These are phyloP conservation scores for Oryza meyeriana DNA, from an alignment of 176 grass and related monocot genomes.

Conservation along the genomic window DNA sequence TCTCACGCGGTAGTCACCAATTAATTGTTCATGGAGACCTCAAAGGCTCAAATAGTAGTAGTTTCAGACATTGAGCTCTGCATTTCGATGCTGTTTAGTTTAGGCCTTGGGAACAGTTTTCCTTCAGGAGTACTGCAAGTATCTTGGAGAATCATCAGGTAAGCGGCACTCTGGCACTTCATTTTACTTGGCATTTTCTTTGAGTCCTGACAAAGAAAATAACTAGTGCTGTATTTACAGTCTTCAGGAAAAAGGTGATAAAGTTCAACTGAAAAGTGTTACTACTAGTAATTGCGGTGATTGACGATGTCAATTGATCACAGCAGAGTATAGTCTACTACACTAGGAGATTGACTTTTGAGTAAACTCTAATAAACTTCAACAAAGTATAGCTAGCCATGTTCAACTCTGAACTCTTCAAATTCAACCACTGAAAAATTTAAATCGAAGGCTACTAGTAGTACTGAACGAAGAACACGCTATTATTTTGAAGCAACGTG, in stretches of 20 bases:
- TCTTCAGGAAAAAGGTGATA: background rate
- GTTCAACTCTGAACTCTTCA: slow-evolving; percentile 14
- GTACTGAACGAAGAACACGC: background rate
- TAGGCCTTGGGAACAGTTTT: background rate
- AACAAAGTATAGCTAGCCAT: background rate
- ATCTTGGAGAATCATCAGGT: background rate
- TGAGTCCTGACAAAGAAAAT: background rate
- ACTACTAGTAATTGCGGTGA: background rate
- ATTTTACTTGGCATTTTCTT: background rate
- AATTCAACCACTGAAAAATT: background rate
- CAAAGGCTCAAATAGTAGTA: background rate
- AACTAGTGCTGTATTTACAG: background rate
- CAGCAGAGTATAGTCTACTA: background rate
- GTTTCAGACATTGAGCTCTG: background rate
- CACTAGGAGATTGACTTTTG: background rate
- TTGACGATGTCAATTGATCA: background rate
- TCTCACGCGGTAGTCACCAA: background rate
- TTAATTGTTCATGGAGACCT: background rate
- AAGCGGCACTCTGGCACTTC: background rate
- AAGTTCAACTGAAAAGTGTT: background rate
- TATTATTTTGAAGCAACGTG: background rate
- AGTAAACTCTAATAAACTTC: slow-evolving; percentile 26
- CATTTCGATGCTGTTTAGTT: background rate
- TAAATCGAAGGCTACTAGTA: background rate
- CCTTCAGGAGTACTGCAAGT: background rate